phyloP scores from a whole-genome alignment of 2,329 filamentous ascomycete species.

The Aspergillus aculeatinus region DNA sequence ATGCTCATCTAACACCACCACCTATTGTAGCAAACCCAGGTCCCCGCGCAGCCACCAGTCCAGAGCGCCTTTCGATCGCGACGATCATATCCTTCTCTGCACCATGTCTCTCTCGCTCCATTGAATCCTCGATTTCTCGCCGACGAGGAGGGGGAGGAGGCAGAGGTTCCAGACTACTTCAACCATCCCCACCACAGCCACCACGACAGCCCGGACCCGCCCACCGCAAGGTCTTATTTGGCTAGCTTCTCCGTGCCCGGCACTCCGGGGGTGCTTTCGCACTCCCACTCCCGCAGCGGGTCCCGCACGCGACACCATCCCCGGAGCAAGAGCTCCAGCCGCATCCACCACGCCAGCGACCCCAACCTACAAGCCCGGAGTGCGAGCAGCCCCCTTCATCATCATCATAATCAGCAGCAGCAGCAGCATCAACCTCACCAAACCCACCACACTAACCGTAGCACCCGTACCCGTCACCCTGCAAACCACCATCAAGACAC shows the following conservation, averaged over 20 bases:
- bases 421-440: not conserved
- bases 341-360: constrained; percentile 34
- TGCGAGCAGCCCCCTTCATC: constrained; percentile 25
- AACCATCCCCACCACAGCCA: constrained; percentile 14
- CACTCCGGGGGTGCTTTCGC: constrained; percentile 44
- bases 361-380: constrained; percentile 34
- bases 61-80: constrained; percentile 41
- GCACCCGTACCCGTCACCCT: constrained; percentile 9
- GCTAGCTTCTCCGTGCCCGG: constrained; percentile 44
- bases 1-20: not conserved
- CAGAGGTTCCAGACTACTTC: constrained; percentile 30
- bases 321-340: constrained; percentile 38
- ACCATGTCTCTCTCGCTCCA: constrained; percentile 61
- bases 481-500: constrained; percentile 36
- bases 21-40: constrained; percentile 4
- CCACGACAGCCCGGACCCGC: constrained; percentile 26
- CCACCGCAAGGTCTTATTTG: constrained; percentile 37
- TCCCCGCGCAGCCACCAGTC: constrained; percentile 18
- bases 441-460: constrained; percentile 4
- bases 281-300: constrained; percentile 42
- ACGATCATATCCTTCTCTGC: constrained; percentile 60
- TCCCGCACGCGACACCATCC: constrained; percentile 36
- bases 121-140: constrained; percentile 56
- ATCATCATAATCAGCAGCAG: constrained; percentile 25
- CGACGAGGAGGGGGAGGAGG: constrained; percentile 28